A percentile compares a stretch with the other conserved stretches of the same genome.
Conservation (phyloP, 2,329 filamentous ascomycete genomes). For the Ophiognomonia clavigignenti-juglandacearum region DNA sequence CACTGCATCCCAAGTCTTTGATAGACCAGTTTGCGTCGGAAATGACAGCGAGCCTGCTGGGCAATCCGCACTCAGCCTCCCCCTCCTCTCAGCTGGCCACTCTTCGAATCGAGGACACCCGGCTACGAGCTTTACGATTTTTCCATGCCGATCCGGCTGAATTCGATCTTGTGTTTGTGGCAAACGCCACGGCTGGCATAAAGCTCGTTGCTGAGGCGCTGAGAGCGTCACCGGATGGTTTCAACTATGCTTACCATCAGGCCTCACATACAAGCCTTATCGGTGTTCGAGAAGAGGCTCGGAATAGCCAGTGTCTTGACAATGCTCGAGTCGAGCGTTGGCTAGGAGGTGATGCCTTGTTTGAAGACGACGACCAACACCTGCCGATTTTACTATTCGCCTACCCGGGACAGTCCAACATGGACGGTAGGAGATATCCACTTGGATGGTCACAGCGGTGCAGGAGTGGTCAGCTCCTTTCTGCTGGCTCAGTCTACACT, state of each 20-base stretch:
- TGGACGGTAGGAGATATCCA: constrained; percentile 76
- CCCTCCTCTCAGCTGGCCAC: constrained; percentile 74
- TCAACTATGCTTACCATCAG: constrained; percentile 77
- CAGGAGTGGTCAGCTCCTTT: constrained; percentile 28
- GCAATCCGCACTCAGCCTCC: constrained; percentile 89
- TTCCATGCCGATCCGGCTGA: constrained; percentile 76
- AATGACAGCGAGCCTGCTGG: constrained; percentile 73
- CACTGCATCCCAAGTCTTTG: constrained; percentile 72
- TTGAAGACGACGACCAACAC: constrained; percentile 17
- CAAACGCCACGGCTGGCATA: constrained; percentile 81
- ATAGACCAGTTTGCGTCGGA: constrained; percentile 76
- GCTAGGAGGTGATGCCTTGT: constrained; percentile 42
- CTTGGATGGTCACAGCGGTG: constrained; percentile 59
- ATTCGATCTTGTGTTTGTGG: constrained; percentile 85
- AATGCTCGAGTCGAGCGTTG: constrained; percentile 62
- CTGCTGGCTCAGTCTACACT: constrained; percentile 48
- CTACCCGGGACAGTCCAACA: constrained; percentile 88
- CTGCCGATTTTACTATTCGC: constrained; percentile 54
- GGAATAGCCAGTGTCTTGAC: constrained; percentile 59
- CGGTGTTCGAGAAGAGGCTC: constrained; percentile 70
- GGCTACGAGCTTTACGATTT: constrained; percentile 66
- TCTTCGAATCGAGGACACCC: constrained; percentile 68
- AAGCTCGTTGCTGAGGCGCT: constrained; percentile 80
- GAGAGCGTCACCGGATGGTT: constrained; percentile 63
- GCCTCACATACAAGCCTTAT: constrained; percentile 85